Conservation (phyloP, 495 filamentous ascomycete genomes). For the Penicillium bovifimosum region DNA sequence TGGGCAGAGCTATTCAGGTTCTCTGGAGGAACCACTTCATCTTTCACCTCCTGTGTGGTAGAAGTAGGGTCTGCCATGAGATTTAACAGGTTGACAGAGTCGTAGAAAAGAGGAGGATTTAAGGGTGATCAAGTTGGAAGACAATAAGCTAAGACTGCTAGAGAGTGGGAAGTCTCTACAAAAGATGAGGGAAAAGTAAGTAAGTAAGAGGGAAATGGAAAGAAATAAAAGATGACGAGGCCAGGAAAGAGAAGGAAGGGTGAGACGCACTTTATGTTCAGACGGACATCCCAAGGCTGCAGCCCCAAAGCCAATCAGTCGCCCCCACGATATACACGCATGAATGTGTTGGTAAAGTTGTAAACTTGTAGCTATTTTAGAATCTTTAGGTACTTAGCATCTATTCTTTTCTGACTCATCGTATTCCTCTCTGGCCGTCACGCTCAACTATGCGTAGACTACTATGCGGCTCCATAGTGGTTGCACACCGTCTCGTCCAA, state of each 20-base stretch:
- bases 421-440: too few relatives aligned
- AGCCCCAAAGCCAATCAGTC: conserved; percentile 8
- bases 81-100: neutral
- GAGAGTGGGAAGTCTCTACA: neutral
- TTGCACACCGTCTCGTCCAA: too few relatives aligned
- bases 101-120: neutral
- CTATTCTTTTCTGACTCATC: too few relatives aligned
- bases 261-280: conserved; percentile 9
- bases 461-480: too few relatives aligned
- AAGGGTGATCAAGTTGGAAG: neutral
- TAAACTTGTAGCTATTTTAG: neutral
- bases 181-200: neutral
- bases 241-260: conserved; percentile 8
- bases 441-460: too few relatives aligned
- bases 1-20: conserved; percentile 18
- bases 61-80: conserved; percentile 26
- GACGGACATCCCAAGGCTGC: neutral
- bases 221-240: conserved; percentile 3
- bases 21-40: conserved; percentile 28
- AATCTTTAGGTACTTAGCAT: too few relatives aligned
- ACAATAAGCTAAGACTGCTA: too few relatives aligned
- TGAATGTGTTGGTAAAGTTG: neutral
- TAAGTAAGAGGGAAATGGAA: neutral
- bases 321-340: conserved; percentile 7
- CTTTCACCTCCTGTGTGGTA: conserved; percentile 20